A percentile compares a stretch with the other conserved stretches of the same genome.
Conservation (phyloP, 352 stramenopile species). For the Phytophthora ohioensis region DNA sequence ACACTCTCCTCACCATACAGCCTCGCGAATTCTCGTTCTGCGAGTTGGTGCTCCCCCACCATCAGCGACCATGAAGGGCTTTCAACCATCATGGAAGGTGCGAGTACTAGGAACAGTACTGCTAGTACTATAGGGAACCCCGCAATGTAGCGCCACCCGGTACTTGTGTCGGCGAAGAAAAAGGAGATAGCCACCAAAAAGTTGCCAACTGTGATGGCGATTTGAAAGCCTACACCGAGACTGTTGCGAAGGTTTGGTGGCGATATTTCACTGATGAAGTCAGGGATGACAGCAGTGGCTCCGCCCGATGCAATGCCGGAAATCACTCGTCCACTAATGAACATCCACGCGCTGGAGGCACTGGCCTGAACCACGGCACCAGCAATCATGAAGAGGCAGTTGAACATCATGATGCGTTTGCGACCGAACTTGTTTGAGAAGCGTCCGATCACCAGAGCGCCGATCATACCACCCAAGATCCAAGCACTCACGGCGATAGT, state of each 20-base stretch:
- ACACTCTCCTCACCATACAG: slow-evolving; percentile 33
- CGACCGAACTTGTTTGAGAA: slow-evolving; percentile 37
- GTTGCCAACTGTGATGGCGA: slow-evolving; percentile 36
- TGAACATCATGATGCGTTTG: slow-evolving; percentile 29
- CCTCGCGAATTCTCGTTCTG: slow-evolving; percentile 28
- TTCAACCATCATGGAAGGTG: slow-evolving; percentile 31
- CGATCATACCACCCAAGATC: slow-evolving; percentile 49
- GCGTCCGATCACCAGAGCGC: slow-evolving; percentile 35
- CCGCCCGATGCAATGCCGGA: slow-evolving; percentile 37
- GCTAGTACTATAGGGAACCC: slow-evolving; percentile 53
- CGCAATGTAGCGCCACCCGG: slow-evolving; percentile 33
- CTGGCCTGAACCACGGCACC: slow-evolving; percentile 42
- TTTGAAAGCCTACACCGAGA: slow-evolving; percentile 36
- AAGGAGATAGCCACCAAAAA: slow-evolving; percentile 37
- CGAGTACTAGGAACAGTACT: slow-evolving; percentile 41
- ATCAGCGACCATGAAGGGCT: slow-evolving; percentile 39
- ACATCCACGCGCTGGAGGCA: slow-evolving; percentile 36
- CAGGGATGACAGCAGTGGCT: slow-evolving; percentile 34
- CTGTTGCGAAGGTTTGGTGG: slow-evolving; percentile 33
- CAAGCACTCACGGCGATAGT: slow-evolving; percentile 52
- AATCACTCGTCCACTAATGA: slow-evolving; percentile 37
- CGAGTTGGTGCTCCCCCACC: slow-evolving; percentile 25
- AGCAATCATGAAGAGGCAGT: slow-evolving; percentile 48
- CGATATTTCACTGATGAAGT: slow-evolving; percentile 43
- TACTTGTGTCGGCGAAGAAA: slow-evolving; percentile 34